Conservation (phyloP, 2,329 filamentous ascomycete genomes). For the Aureobasidium sp. region DNA sequence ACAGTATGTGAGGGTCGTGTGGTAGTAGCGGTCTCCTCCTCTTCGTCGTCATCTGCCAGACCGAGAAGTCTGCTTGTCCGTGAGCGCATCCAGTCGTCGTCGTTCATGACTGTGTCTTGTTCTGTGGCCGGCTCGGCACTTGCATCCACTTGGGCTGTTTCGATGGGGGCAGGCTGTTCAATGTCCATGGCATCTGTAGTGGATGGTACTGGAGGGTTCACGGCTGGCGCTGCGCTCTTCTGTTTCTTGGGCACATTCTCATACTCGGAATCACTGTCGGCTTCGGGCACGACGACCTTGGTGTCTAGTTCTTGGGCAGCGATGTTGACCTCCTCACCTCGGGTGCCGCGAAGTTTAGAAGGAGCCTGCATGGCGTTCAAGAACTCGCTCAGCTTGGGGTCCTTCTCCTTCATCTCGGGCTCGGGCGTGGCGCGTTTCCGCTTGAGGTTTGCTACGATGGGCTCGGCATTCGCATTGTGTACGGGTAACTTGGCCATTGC, state of each 20-base stretch:
- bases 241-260: conserved; percentile 51
- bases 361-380: conserved; percentile 70
- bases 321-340: conserved; percentile 29
- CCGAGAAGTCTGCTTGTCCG: conserved; percentile 81
- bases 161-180: not conserved
- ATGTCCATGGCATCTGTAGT: conserved; percentile 1
- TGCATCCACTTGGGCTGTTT: not conserved
- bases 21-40: conserved; percentile 1
- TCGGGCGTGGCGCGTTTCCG: conserved; percentile 57
- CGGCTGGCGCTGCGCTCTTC: conserved; percentile 26
- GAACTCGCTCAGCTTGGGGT: conserved; percentile 81
- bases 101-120: conserved; percentile 49
- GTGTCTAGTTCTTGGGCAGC: conserved; percentile 19
- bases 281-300: conserved; percentile 28
- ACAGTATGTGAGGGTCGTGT: not conserved
- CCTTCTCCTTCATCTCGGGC: conserved; percentile 42
- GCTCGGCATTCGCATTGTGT: not conserved
- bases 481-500: not conserved
- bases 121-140: conserved; percentile 20
- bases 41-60: conserved; percentile 68
- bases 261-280: conserved; percentile 64
- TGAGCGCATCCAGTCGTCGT: conserved; percentile 87
- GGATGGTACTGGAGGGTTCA: not conserved
- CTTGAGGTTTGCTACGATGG: conserved; percentile 46
- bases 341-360: conserved; percentile 54